Base-by-base conservation (phyloP, 352 stramenopile species). In the Phytopythium aichiense region DNA sequence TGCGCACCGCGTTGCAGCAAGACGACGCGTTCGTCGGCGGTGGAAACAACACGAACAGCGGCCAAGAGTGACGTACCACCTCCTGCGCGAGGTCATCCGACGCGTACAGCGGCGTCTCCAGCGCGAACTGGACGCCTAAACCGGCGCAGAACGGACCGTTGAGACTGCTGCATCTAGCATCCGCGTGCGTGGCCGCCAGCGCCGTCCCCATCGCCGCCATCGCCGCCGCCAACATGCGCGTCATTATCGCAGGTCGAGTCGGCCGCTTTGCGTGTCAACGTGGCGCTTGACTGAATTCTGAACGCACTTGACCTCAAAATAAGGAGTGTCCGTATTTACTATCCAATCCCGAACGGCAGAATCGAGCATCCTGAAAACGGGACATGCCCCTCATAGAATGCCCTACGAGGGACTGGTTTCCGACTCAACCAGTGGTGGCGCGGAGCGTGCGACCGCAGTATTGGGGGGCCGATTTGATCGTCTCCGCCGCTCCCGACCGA, bases 121-220 rank as follows among this genome's bases (percentile, higher is more conserved):
- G 28, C 42, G 64, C 56, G 53, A 82, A 79, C 37, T 68, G 67
- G 25, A 55, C 45, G 4, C 60, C 68, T 0, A 78, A 48, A 30
- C 48, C 68, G 1, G 31, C 45, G 42, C 83, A 92, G 43, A 79
- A 92, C 25, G 83, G 83, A 16, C 83, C 83, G n/a, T 84, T 91
- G 13, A 87, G 67, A 38, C 81, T 91, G 62, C 81, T 92, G 63
- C 83, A 92, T 9, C 56, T 53, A 9, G 16, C 25, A 2, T 40
- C 30, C n/a, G 43, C 13, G 18, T 28, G 31, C 30, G 23, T 40
- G 37, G 37, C 22, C 15, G 30, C 48, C 23, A 46, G 22, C 5
- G 54, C 30, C 3, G 66, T 43, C 46, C 37, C 52, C 42, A 43
- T 35, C 16, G n/a, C 43, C 12, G 50, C 38, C 31, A 70, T 45